Evolutionary conservation across 169 alveolate genomes (phyloP).

Genomic region (Eimeria brunetti): DNA sequence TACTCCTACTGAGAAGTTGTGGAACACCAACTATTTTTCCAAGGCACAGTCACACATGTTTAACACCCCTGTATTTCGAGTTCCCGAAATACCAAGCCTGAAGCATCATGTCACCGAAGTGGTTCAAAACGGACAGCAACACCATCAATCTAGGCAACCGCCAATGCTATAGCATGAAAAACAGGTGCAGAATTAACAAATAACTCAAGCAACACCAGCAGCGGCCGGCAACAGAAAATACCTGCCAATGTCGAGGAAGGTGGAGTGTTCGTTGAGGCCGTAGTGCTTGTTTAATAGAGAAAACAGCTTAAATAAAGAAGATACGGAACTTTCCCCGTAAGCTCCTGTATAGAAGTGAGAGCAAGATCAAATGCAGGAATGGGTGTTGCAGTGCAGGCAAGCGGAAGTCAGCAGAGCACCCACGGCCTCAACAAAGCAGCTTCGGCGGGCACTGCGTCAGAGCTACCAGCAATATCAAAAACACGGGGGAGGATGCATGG

Average conservation of each 20-base stretch:
- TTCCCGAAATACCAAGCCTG: background rate
- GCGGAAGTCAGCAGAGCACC: background rate
- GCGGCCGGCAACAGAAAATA: background rate
- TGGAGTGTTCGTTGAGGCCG: constrained; percentile 47
- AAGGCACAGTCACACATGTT: background rate
- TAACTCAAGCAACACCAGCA: background rate
- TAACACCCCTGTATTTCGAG: background rate
- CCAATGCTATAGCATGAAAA: background rate
- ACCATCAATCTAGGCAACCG: background rate
- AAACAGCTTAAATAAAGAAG: constrained; percentile 47
- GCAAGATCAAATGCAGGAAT: background rate
- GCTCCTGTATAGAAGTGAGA: constrained; percentile 38
- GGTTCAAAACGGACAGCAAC: background rate
- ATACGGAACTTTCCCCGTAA: constrained; percentile 73
- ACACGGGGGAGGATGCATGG: too few relatives aligned
- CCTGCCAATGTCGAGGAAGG: constrained; percentile 75
- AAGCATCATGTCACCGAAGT: background rate
- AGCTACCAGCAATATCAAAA: background rate
- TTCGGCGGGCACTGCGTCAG: background rate
- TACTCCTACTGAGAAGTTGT: background rate
- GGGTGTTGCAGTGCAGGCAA: background rate
- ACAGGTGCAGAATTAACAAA: background rate
- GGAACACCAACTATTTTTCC: background rate
- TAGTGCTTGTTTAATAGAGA: constrained; percentile 34
- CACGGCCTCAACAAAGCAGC: background rate